These are phyloP conservation scores for Backusella tarrabulga DNA, from an alignment of 192 early-diverging fungal species.

Conservation along the genomic window DNA sequence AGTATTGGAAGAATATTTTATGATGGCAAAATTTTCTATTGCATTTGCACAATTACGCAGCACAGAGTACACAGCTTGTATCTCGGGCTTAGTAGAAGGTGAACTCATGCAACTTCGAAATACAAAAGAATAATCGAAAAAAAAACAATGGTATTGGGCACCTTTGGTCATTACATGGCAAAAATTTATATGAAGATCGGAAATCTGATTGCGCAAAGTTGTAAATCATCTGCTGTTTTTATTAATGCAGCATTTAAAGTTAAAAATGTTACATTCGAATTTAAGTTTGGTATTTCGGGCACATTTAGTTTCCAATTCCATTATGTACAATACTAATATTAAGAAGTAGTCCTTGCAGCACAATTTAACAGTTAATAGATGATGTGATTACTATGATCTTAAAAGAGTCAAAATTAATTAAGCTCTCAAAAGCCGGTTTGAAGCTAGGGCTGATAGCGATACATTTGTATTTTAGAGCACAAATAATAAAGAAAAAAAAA, in stretches of 20 bases:
- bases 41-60: constrained; percentile 86
- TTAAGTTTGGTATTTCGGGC: constrained; percentile 90
- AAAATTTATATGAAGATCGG: constrained; percentile 97
- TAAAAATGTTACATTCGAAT: constrained; percentile 78
- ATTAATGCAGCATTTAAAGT: constrained; percentile 72
- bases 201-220: constrained; percentile 91
- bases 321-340: not conserved
- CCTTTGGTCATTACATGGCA: constrained; percentile 91
- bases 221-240: constrained; percentile 79
- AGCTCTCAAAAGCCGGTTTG: constrained; percentile 86
- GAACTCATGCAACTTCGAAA: constrained; percentile 96
- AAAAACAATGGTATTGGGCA: constrained; percentile 22
- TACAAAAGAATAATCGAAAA: constrained; percentile 37
- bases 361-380: constrained; percentile 63
- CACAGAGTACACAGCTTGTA: constrained; percentile 88
- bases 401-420: constrained; percentile 76
- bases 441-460: constrained; percentile 62
- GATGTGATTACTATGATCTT: constrained; percentile 92
- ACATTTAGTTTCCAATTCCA: not conserved
- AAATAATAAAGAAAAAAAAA: too few species aligned
- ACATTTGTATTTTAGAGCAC: too few species aligned
- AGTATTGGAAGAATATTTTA: constrained; percentile 89
- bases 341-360: not conserved
- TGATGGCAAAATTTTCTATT: constrained; percentile 90
- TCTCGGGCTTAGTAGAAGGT: constrained; percentile 92